Base-by-base conservation (phyloP, 495 filamentous ascomycete genomes). In the Aspergillus saccharolyticus region DNA sequence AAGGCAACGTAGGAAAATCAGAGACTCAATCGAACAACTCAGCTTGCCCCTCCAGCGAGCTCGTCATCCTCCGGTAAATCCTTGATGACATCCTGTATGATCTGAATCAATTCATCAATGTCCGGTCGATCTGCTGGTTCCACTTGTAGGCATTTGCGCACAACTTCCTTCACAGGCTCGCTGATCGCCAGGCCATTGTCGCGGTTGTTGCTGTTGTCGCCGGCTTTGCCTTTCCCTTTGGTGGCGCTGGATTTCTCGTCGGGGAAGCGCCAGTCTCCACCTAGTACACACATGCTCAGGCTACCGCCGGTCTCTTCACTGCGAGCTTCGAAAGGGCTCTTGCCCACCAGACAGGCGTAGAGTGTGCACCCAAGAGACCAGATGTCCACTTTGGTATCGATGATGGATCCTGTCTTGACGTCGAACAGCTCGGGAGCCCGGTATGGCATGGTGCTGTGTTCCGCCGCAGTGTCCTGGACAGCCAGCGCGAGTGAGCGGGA, bases 391-490 rank as follows among this genome's bases (percentile, higher is more conserved):
- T 96, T 97, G 17, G 94, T 96, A 68, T 98, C 94, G 63, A 98
- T 86, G 46, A 89, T 82, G 10, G 86, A 88, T 39, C 90, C 93
- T 3, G 91, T 97, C 70, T 96, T 96, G 55, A 97, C 95, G 66
- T 98, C 94, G 69, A 98, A 98, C 33, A 98, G 85, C 72, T 98
- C 94, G 0, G 94, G 94, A 2, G 94, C 94, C 50, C 94, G 90
- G 73, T 98, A 98, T 1, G 95, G 93, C 91, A 98, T 97, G 15
- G 94, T 98, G 59, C 85, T 90, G 76, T 97, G 93, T 69, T 98
- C 94, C 8, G 92, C 94, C 8, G 94, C 94, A 17, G 83, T 88
- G 63, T 98, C 94, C 72, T 98, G 94, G 14, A 93, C 89, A 4
- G 89, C 88, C 58, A 98, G 80, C 18, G 94, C 94, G 9, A 96